These are phyloP conservation scores for Epichloe sibirici DNA, from an alignment of 2,329 filamentous ascomycete species.

Conservation along the genomic window DNA sequence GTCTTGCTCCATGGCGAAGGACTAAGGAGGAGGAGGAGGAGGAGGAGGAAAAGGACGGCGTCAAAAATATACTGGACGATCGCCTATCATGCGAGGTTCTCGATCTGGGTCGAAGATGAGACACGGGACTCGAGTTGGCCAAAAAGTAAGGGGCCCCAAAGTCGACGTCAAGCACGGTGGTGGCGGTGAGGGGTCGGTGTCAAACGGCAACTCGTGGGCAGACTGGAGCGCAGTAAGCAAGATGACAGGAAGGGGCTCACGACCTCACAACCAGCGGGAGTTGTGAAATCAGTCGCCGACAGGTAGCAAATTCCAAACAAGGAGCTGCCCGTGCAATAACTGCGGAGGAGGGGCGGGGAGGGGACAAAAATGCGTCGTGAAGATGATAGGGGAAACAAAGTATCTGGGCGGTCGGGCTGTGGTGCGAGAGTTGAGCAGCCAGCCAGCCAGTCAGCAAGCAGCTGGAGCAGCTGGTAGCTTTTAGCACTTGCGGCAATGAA, in stretches of 20 bases:
- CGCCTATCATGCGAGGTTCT: background rate
- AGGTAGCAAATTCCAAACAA: background rate
- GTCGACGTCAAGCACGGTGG: slow-evolving; percentile 15
- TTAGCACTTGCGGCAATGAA: no score
- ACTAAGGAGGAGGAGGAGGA: background rate
- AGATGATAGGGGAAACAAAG: slow-evolving; percentile 11
- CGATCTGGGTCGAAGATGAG: background rate
- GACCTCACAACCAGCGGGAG: slow-evolving; percentile 6
- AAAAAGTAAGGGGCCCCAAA: slow-evolving; percentile 6
- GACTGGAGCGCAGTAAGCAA: background rate
- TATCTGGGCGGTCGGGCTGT: background rate
- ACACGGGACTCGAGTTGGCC: slow-evolving; percentile 4
- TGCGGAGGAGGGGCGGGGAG: slow-evolving; percentile 4
- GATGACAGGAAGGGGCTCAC: slow-evolving; percentile 5
- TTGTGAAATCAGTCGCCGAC: background rate
- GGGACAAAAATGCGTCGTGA: slow-evolving; percentile 11
- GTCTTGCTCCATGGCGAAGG: slow-evolving; percentile 35
- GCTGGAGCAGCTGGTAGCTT: no score
- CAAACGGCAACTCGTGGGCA: background rate
- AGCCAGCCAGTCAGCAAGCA: no score
- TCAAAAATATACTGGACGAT: background rate
- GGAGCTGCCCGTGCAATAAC: background rate
- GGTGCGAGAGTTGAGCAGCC: background rate
- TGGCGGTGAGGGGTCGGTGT: slow-evolving; percentile 5
- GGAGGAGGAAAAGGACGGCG: background rate